Evolutionary conservation across 805 yeast genomes (phyloP).

Genomic region (Pichia membranifaciens): DNA sequence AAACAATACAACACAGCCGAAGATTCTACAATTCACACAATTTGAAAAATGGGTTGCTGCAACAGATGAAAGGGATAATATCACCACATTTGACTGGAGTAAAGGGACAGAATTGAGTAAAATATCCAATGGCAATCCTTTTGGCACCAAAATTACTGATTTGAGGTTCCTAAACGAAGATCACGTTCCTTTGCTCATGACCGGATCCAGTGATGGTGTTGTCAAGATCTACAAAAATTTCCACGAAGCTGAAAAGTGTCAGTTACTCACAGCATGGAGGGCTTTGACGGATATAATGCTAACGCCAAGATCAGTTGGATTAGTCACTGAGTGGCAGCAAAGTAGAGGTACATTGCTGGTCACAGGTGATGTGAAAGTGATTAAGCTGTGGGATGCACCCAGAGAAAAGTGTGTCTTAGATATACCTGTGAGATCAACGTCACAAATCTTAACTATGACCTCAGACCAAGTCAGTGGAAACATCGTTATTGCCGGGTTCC

Average conservation of each 20-base stretch:
- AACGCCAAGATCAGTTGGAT: conserved; percentile 75
- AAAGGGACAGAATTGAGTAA: conserved; percentile 49
- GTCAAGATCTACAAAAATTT: conserved; percentile 78
- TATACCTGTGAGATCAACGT: conserved; percentile 85
- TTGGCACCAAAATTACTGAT: conserved; percentile 85
- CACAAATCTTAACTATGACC: conserved; percentile 82
- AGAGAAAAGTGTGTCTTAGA: conserved; percentile 81
- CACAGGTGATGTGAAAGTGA: conserved; percentile 91
- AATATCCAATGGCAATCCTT: conserved; percentile 79
- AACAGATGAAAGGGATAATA: conserved; percentile 76
- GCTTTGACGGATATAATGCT: conserved; percentile 81
- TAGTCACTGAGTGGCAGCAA: conserved; percentile 95
- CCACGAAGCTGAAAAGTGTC: conserved; percentile 48
- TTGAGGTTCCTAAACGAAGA: conserved; percentile 85
- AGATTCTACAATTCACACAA: conserved; percentile 73
- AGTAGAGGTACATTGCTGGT: conserved; percentile 85
- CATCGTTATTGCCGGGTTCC: conserved; percentile 84
- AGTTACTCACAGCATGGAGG: conserved; percentile 83
- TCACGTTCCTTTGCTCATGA: conserved; percentile 74
- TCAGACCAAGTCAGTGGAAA: conserved; percentile 96
- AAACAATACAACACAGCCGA: conserved; percentile 76
- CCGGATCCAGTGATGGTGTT: conserved; percentile 95
- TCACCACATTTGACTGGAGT: conserved; percentile 88
- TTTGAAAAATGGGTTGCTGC: conserved; percentile 80
- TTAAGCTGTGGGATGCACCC: conserved; percentile 95